Base-by-base conservation (phyloP, 495 filamentous ascomycete species). In the Daldinia bambusicola region DNA sequence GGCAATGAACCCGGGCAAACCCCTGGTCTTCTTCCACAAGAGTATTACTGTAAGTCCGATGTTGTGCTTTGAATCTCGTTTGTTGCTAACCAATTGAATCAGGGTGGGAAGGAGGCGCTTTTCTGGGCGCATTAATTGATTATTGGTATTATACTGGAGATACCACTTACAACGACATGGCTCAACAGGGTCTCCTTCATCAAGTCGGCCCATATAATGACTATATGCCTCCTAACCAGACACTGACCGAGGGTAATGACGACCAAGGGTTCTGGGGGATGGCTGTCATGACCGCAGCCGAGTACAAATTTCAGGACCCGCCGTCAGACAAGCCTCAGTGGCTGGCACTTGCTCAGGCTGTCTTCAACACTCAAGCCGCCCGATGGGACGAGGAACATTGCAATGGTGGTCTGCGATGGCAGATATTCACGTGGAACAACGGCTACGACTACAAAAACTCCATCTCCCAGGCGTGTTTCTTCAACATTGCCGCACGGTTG, bases 31-130 rank as follows among this genome's bases (percentile, higher is more conserved):
- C 74, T 83, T 2, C 81, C 82, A 14, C 77, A 80, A 9, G 80
- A 79, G 32, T 84, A 84, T 67, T 84, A 84, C 75, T 84, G 76
- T 76, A 45, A 66, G 72, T 61, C 38, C 51, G 2, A 66, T 48
- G 26, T 30, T 30, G 7, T 14, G 1, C 13, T 48, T 55, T 13
- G 14, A 32, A 14, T n/a, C 8, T 32, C 22, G 6, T 30, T 36
- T 51, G 52, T 66, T 77, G 30, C 66, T 84, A 84, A 55, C 75
- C 74, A 31, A 87, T 86, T 38, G 82, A 80, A 64, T 84, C 83
- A 79, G 92, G 92, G 92, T 95, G 92, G 92, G 90, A 94, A 78
- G 89, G 83, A n/a, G 87, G 89, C 14, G 90, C 90, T 53, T 84
- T 91, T 80, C 91, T 90, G 78, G 87, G 87, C 75, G 84, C 87